phyloP scores from a whole-genome alignment of 1,139 yeast species.

The Kluyveromyces sp. region DNA sequence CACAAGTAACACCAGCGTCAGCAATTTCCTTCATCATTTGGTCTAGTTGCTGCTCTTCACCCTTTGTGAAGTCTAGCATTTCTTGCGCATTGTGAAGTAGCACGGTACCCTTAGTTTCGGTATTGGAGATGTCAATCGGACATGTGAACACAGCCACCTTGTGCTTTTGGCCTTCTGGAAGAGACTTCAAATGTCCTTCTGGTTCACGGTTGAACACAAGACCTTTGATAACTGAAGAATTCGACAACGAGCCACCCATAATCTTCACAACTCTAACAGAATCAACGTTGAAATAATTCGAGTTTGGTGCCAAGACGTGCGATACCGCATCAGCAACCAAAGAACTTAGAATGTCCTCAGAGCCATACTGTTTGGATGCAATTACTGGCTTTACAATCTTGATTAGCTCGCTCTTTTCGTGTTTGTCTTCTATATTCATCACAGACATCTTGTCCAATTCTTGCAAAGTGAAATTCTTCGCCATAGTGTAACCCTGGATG shows the following conservation, averaged over 20 bases:
- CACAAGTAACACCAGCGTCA: constrained; percentile 80
- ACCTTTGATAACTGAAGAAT: constrained; percentile 81
- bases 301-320: constrained; percentile 60
- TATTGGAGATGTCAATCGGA: constrained; percentile 88
- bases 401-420: constrained; percentile 48
- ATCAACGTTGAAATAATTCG: constrained; percentile 71
- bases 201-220: constrained; percentile 98
- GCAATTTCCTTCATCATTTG: constrained; percentile 74
- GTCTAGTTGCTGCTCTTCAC: constrained; percentile 92
- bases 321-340: constrained; percentile 85
- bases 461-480: constrained; percentile 62
- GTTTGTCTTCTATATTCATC: constrained; percentile 53
- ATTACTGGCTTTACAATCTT: constrained; percentile 83
- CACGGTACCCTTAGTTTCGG: constrained; percentile 97
- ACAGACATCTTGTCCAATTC: constrained; percentile 61
- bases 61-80: constrained; percentile 91
- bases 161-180: constrained; percentile 42
- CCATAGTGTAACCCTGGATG: constrained; percentile 81
- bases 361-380: constrained; percentile 89
- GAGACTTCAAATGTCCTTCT: constrained; percentile 74
- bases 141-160: constrained; percentile 91
- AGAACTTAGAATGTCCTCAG: constrained; percentile 66
- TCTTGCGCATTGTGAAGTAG: constrained; percentile 91
- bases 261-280: constrained; percentile 91
- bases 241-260: constrained; percentile 78